phyloP scores from a whole-genome alignment of 169 alveolate species.

The Cryptosporidium canis region DNA sequence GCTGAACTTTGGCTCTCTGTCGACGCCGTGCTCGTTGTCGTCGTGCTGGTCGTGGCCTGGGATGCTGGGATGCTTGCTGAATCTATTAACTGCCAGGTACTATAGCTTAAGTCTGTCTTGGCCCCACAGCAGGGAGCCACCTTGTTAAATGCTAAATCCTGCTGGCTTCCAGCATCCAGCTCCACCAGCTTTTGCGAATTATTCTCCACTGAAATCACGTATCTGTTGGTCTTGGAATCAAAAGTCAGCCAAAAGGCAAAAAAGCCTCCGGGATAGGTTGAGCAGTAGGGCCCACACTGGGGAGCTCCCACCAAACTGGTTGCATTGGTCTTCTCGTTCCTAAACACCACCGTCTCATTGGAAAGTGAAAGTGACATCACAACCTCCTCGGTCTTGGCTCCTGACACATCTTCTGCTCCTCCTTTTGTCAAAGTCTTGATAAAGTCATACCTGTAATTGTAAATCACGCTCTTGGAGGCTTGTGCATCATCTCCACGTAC shows the following conservation, averaged over 20 bases:
- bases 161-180: constrained; percentile 6
- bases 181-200: constrained; percentile 37
- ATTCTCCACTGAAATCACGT: constrained; percentile 5
- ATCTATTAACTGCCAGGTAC: too few relatives aligned
- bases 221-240: not conserved
- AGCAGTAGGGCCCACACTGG: constrained; percentile 60
- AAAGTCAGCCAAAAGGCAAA: constrained; percentile 48
- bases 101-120: too few relatives aligned
- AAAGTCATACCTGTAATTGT: constrained; percentile 23
- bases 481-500: not conserved
- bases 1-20: too few relatives aligned
- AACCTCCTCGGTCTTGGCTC: not conserved
- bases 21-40: not conserved
- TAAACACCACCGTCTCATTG: constrained; percentile 4
- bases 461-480: not conserved
- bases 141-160: too few relatives aligned
- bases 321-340: constrained; percentile 10
- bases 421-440: not conserved
- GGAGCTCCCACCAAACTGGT: constrained; percentile 7
- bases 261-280: constrained; percentile 41
- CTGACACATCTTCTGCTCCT: too few relatives aligned
- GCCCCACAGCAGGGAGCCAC: not conserved
- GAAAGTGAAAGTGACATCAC: constrained; percentile 8
- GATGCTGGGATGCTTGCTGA: not conserved
- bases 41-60: not conserved